These are phyloP conservation scores for Wickerhamiella siamensis DNA, from an alignment of 805 yeast species.

Conservation along the genomic window DNA sequence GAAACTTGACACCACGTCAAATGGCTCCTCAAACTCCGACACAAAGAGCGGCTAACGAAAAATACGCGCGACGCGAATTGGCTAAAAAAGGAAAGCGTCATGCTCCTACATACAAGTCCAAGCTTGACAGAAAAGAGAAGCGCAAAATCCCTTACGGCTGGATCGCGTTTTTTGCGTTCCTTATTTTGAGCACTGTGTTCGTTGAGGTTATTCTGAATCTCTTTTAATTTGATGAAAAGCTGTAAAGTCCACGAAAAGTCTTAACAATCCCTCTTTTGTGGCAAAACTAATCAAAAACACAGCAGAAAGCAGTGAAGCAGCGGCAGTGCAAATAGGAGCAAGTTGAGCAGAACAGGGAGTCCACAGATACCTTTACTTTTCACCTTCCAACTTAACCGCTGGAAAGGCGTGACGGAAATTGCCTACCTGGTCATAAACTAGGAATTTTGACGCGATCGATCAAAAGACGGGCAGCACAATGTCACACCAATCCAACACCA, in stretches of 20 bases:
- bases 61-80: slow-evolving; percentile 61
- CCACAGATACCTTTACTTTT: not conserved
- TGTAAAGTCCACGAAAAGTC: too few species aligned
- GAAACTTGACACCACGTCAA: not conserved
- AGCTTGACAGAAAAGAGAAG: slow-evolving; percentile 18
- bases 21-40: slow-evolving; percentile 53
- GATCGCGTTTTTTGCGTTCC: slow-evolving; percentile 36
- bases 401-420: too few species aligned
- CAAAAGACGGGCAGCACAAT: too few species aligned
- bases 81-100: slow-evolving; percentile 58
- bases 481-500: too few species aligned
- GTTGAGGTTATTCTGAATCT: slow-evolving; percentile 39
- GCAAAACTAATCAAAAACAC: not conserved
- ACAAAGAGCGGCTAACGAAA: slow-evolving; percentile 77
- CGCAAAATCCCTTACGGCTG: not conserved
- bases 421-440: too few species aligned
- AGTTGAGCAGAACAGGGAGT: not conserved
- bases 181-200: slow-evolving; percentile 71
- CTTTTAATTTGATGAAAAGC: not conserved
- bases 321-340: not conserved
- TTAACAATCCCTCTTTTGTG: not conserved
- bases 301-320: not conserved
- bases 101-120: slow-evolving; percentile 10
- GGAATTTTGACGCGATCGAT: too few species aligned
- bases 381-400: not conserved